Base-by-base conservation (phyloP, 2,329 filamentous ascomycete genomes). In the Neonectria magnoliae region DNA sequence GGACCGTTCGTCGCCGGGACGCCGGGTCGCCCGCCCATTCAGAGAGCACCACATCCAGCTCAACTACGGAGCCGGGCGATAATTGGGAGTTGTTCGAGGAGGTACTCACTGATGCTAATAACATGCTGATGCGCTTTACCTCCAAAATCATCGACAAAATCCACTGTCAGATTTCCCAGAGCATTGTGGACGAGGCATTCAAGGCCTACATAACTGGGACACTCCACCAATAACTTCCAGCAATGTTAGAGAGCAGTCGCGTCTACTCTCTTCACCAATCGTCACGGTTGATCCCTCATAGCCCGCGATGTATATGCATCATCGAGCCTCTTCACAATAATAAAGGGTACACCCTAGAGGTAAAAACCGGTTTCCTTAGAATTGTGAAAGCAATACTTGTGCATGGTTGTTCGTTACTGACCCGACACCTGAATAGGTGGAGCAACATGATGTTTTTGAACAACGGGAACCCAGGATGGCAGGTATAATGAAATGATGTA, bases 51-150 rank as follows among this genome's bases (percentile, higher is more conserved):
- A 11, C 38, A 10, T 57, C 64, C 11, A 66, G 62, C 45, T 56
- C 68, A n/a, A 33, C 20, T 14, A 41, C 38, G 18, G 29, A 54
- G 10, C 51, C 60, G 14, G 61, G 63, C 4, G 69, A 68, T 14
- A 64, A 70, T 16, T 76, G 69, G 42, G 75, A 76, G 31, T 63
- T 77, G 29, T 65, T 72, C 45, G 73, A 75, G 68, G 65, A 66
- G 9, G 52, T 73, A n/a, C 62, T 69, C 22, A 69, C 76, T 22
- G 73, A 77, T 65, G 66, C 69, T 13, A 75, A 71, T 47, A 67
- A 66, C 20, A 62, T 76, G 53, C 59, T 75, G 50, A 75, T 77
- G 73, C 73, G 74, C 1, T 72, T 76, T 54, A 72, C 76, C 13
- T 56, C 66, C n/a, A 68, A 68, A 16, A 68, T 68, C 45, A 72